Evolutionary conservation across 1,139 yeast genomes (phyloP), one percentile per base, ranked within the genome.

Genomic region (Yamadazyma atmosphaerica): DNA sequence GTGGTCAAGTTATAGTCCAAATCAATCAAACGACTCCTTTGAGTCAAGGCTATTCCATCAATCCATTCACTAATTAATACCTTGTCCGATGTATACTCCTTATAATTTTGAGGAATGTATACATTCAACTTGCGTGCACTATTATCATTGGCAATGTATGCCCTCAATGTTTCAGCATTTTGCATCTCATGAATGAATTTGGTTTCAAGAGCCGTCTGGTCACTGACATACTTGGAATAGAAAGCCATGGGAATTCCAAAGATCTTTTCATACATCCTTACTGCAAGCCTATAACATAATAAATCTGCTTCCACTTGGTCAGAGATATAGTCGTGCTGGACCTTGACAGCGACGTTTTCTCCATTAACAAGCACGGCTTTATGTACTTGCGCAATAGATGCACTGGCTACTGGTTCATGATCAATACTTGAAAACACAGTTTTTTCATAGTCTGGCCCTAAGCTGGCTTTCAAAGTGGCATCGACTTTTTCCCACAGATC

Each of bases 361-460:
- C 83, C 84, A 14, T 48, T 53, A 43, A 60, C 64, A 44, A 84
- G 61, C 29, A 51, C 52, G 0, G 79, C 90, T 42, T 61, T 61
- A 54, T 83, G 88, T 3, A 83, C 90, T 53, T 83, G 90, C 0
- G 90, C 89, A 45, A 83, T 76, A 8, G 85, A 79, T 0, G 89
- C 90, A 54, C 85, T 77, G 4, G 89, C 90, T 12, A 81, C 60
- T 0, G 89, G 85, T 1, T 45, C 52, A 41, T 71, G 76, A 32
- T 77, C 79, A 29, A 83, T 64, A 17, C 50, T 47, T 7, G 59
- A 66, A 51, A 81, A 82, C 3, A 74, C 48, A 18, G 61, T 63
- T 7, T 63, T 58, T 33, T 72, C 72, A 51, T 76, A 77, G 45
- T 71, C 57, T 1, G 46, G 41, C 1, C 84, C 83, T 31, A 76